Evolutionary conservation across 106 monocot species (phyloP), one percentile per base, ranked within the genome.

Genomic region (Gastrodia elata): DNA sequence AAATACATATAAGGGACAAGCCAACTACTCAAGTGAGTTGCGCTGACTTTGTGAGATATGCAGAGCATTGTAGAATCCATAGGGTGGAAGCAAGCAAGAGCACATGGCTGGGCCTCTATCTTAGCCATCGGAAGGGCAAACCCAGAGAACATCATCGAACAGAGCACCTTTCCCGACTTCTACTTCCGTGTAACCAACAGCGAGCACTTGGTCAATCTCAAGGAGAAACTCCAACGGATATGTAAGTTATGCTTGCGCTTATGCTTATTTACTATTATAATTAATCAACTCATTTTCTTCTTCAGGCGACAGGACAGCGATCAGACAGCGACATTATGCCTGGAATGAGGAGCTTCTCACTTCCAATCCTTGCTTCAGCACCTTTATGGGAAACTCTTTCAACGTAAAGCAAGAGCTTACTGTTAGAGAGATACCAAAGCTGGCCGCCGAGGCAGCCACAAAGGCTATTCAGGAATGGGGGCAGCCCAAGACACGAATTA

Each of bases 81-180:
- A 13, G 36, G 55, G n/a, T n/a, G n/a, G 68, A 77, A 71, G 58
- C 11, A 40, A 9, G 48, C 70, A 64, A 76, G 76, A 49, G 70
- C 80, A 4, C 64, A 76, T 10, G 80, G 76, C 24, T 70, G 44
- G 25, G 80, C 80, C 16, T 61, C 71, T n/a, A 70, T 70, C 28
- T 35, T 70, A 18, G 70, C 41, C 41, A 39, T 70, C 35, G 70
- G 70, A 3, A 70, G 41, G 22, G 70, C 70, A 8, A 70, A 70
- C 13, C 70, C 70, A 10, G 34, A 30, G 3, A 41, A 41, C 7
- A 10, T 35, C 25, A 70, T 70, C n/a, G 70, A 70, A 16, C 70
- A 70, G 41, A 70, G 27, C 70, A 9, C 39, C 42, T 70, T 41
- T 9, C 70, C 70, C 3, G 70, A 70, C 26, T 70, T 70, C 42